phyloP scores from a whole-genome alignment of 176 grass and related monocot species.

The Metroxylon sagu region DNA sequence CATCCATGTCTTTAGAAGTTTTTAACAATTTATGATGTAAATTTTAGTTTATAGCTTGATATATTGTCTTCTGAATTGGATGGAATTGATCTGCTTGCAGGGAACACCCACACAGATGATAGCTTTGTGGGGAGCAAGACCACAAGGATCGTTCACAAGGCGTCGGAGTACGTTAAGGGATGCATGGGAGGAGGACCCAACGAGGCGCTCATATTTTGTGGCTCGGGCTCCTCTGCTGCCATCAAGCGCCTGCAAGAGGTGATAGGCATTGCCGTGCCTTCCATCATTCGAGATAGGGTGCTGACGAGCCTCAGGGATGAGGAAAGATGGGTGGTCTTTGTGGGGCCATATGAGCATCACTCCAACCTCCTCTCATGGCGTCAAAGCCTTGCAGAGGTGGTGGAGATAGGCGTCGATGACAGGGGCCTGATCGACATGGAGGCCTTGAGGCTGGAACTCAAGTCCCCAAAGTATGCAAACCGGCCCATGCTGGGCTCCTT shows the following conservation, averaged over 20 bases:
- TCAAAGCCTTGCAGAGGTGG: constrained; percentile 56
- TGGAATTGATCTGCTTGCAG: constrained; percentile 5
- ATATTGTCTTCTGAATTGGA: too few species aligned
- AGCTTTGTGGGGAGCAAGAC: constrained; percentile 76
- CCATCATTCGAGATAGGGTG: constrained; percentile 22
- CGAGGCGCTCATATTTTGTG: constrained; percentile 65
- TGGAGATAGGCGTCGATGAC: constrained; percentile 47
- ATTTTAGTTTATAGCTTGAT: too few species aligned
- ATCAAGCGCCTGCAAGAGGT: constrained; percentile 82
- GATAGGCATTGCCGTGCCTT: constrained; percentile 38
- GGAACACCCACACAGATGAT: constrained; percentile 79
- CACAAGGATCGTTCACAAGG: constrained; percentile 44
- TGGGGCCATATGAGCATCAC: constrained; percentile 77
- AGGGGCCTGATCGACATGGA: constrained; percentile 42
- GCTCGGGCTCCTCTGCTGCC: constrained; percentile 51
- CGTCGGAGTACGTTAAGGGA: constrained; percentile 53
- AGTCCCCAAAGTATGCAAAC: constrained; percentile 11
- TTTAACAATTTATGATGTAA: too few species aligned
- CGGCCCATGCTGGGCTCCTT: constrained; percentile 74
- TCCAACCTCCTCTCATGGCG: constrained; percentile 86
- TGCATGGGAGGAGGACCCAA: constrained; percentile 45
- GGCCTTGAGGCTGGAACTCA: constrained; percentile 25
- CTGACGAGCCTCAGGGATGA: constrained; percentile 18
- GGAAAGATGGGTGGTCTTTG: constrained; percentile 78
- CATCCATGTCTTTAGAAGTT: too few species aligned